These are phyloP conservation scores for Kernera saxatilis DNA, from an alignment of 345 rosid genomes.

Conservation along the genomic window DNA sequence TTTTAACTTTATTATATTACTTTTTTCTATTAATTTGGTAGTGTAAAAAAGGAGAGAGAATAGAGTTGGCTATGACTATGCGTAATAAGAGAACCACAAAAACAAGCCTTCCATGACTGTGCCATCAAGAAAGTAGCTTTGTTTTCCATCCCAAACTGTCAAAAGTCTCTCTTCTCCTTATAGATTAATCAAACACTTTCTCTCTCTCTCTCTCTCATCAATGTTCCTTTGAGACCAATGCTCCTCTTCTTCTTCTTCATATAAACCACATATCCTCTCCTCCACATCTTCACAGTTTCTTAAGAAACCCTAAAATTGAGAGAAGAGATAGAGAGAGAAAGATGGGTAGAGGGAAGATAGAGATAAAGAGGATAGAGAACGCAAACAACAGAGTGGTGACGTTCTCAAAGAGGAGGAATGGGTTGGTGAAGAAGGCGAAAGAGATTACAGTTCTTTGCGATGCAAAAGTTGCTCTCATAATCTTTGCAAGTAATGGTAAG, in stretches of 20 bases:
- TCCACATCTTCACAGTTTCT: constrained; percentile 11
- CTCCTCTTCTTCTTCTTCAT: constrained; percentile 17
- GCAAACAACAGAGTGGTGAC: constrained; percentile 71
- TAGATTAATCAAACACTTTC: constrained; percentile 13
- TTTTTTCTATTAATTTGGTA: not conserved
- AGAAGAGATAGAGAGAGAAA: constrained; percentile 7
- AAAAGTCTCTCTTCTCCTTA: constrained; percentile 30
- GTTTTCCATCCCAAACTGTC: constrained; percentile 44
- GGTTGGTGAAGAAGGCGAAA: constrained; percentile 68
- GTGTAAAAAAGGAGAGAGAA: constrained; percentile 15
- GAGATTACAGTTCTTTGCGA: constrained; percentile 76
- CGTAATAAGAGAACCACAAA: constrained; percentile 28
- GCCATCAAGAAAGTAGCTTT: constrained; percentile 45
- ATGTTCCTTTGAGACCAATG: constrained; percentile 16
- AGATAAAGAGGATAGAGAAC: constrained; percentile 83
- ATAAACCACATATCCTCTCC: constrained; percentile 24
- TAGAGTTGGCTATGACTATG: constrained; percentile 41
- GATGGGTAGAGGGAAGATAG: constrained; percentile 83
- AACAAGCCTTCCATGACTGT: constrained; percentile 46
- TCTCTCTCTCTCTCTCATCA: constrained; percentile 12
- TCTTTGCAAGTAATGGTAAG: constrained; percentile 59
- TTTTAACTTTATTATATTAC: not conserved
- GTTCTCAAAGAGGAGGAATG: constrained; percentile 68
- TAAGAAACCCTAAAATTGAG: constrained; percentile 11
- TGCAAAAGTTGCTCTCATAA: constrained; percentile 71